Evolutionary conservation across 2,329 filamentous ascomycete species (phyloP).

Genomic region (Dothistroma pini): DNA sequence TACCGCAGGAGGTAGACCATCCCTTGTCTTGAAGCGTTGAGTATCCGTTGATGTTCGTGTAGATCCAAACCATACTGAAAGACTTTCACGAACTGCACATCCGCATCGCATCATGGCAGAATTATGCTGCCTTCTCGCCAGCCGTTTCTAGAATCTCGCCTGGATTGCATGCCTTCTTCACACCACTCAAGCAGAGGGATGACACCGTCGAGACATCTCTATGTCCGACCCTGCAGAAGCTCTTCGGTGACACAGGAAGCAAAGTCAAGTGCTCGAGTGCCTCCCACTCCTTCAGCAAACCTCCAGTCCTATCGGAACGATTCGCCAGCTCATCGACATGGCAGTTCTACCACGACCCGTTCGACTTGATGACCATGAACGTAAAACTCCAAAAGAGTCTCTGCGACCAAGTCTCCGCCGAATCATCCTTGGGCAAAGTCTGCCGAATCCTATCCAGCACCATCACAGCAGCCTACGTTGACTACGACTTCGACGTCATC

Average conservation of each 20-base stretch:
- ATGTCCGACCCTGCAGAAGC: constrained; percentile 56
- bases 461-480: constrained; percentile 49
- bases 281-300: constrained; percentile 32
- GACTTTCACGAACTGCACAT: constrained; percentile 70
- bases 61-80: constrained; percentile 60
- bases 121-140: constrained; percentile 62
- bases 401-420: constrained; percentile 30
- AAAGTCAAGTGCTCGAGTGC: constrained; percentile 49
- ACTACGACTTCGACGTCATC: constrained; percentile 72
- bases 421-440: constrained; percentile 6
- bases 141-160: constrained; percentile 72
- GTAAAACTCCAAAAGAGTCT: neutral
- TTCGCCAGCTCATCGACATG: constrained; percentile 61
- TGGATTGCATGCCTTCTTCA: constrained; percentile 78
- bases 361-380: constrained; percentile 34
- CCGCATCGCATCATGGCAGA: constrained; percentile 64
- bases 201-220: constrained; percentile 37
- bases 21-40: neutral
- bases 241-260: constrained; percentile 48
- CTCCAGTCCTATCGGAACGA: constrained; percentile 54
- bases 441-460: constrained; percentile 14
- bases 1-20: constrained; percentile 59
- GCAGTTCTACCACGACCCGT: constrained; percentile 68
- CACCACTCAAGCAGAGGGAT: constrained; percentile 47
- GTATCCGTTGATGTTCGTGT: constrained; percentile 2